phyloP scores from a whole-genome alignment of 2,329 filamentous ascomycete species.

The Clarireedia monteithiana region DNA sequence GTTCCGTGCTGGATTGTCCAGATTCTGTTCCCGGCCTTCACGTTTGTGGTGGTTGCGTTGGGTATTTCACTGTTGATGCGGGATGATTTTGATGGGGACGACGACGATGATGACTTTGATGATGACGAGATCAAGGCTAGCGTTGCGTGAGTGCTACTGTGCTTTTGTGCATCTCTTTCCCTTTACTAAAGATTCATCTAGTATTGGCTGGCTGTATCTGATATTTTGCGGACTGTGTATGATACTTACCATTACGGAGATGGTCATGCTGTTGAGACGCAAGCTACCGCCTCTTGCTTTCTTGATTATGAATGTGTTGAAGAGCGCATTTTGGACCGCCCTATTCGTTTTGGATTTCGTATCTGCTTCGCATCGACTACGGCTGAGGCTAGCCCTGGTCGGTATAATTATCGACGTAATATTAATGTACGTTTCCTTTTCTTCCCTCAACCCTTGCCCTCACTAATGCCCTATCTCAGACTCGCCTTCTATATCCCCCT shows the following conservation, averaged over 20 bases:
- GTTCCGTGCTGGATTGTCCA: constrained; percentile 7
- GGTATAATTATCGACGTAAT: constrained; percentile 14
- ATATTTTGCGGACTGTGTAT: constrained; percentile 11
- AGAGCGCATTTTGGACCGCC: constrained; percentile 15
- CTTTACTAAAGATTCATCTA: background rate
- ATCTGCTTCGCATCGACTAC: constrained; percentile 1
- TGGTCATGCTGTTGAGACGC: constrained; percentile 19
- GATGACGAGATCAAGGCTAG: background rate
- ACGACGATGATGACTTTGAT: background rate
- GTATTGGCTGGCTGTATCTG: constrained; percentile 1
- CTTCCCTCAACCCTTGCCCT: background rate
- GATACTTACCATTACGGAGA: constrained; percentile 19
- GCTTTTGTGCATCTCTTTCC: background rate
- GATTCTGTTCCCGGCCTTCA: background rate
- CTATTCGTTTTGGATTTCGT: constrained; percentile 18
- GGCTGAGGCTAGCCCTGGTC: constrained; percentile 2
- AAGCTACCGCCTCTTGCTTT: constrained; percentile 20
- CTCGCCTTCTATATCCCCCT: constrained; percentile 21
- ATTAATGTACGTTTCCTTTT: constrained; percentile 14
- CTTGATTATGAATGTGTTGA: constrained; percentile 19
- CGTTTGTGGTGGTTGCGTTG: background rate
- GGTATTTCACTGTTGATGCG: background rate
- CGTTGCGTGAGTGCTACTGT: background rate
- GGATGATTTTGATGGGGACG: background rate
- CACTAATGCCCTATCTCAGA: constrained; percentile 8